Base-by-base conservation (phyloP, 441 rosid genomes). In the Omphalea diandra region DNA sequence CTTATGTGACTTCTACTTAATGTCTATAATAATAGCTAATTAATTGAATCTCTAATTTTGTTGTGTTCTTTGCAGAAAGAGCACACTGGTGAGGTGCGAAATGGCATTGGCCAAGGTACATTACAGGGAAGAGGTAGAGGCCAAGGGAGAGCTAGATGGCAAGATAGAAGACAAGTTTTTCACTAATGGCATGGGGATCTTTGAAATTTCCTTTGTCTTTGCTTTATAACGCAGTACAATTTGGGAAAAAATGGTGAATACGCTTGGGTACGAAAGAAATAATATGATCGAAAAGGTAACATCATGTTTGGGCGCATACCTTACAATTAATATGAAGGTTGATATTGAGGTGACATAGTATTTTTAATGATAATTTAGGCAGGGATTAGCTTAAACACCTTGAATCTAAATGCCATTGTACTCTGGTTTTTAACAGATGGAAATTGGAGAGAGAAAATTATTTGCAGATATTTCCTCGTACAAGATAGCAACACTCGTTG, bases 201-300 rank as follows among this genome's bases (percentile, higher is more conserved):
- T 15, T 60, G 26, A 60, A 36, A 60, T n/a, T 60, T 24, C 50
- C 50, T 62, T 62, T 26, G 59, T 8, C 59, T 10, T 55, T 55
- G 59, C 3, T 27, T 55, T 55, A 14, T 27, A 12, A 18, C 29
- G 35, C 35, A 55, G 36, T 11, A 20, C 59, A 14, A 14, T 1
- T 12, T 7, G 20, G 59, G 9, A 27, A 55, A 55, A 33, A 55
- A 1, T 26, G 3, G 35, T 11, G 59, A 55, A 35, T 55, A 55
- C 29, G 36, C 35, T 3, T 55, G 33, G 33, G 59, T 12, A 27
- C n/a, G 35, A 12, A 55, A 12, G n/a, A n/a, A 14, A 74, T 61
- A 18, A 24, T 17, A 47, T 47, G 22, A 47, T 47, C n/a, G 26
- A 47, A 7, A 47, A 47, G 53, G 53, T 47, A 47, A 47, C 11